Base-by-base conservation (phyloP, 441 rosid genomes). In the Erodium moschatum region DNA sequence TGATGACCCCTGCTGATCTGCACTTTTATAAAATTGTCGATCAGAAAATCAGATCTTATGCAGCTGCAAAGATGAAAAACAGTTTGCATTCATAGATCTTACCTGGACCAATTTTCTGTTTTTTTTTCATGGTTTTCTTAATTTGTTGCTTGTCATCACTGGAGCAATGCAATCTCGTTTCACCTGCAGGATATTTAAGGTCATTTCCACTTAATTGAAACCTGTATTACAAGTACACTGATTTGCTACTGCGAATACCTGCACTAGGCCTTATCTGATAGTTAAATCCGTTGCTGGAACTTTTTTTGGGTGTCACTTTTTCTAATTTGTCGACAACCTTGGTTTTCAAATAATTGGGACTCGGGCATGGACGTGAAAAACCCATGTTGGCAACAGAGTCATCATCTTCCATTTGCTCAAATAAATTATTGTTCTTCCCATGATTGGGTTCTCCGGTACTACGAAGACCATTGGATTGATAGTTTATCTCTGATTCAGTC, bases 361-460 rank as follows among this genome's bases (percentile, higher is more conserved):
- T 13, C 1, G 80, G 65, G 42, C 70, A 67, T 2, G 80, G 67
- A 2, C 83, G 72, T 5, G 81, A 73, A 66, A 80, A 67, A 79
- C 76, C 78, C 61, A 80, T 56, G 69, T 77, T 52, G 67, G 83
- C 97, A 10, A 46, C 48, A 40, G 81, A 78, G 64, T 91, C 97
- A 69, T 87, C 95, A 24, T 95, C 97, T 74, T 87, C 97, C 76
- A 95, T 85, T 31, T 91, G 96, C 71, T 87, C 92, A 69, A 90
- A 95, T 66, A 84, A 70, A 72, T 82, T 85, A 67, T 80, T 81
- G 46, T 86, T 91, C 82, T 84, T 85, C 73, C 90, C 84, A 79
- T 74, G 86, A 69, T 74, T 74, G 68, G 73, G 83, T 15, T 79
- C 65, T 6, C 79, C 77, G 67, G 72, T 72, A 75, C 78, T 77